phyloP scores from a whole-genome alignment of 2,329 filamentous ascomycete genomes.

The Phaeomoniella chlamydospora region DNA sequence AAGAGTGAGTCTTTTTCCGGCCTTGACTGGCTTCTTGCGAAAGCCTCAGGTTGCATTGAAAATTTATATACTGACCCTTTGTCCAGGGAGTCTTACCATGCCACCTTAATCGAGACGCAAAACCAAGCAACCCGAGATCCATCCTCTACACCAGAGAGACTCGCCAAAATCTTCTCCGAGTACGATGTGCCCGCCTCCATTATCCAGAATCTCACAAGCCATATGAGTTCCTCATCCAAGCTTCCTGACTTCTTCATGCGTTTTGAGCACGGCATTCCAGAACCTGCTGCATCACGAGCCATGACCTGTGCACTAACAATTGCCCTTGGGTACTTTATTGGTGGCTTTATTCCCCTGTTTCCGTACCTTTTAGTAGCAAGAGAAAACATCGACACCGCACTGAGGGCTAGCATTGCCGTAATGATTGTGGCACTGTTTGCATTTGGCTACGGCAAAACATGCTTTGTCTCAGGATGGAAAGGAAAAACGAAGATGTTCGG shows the following conservation, averaged over 20 bases:
- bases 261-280: conserved; percentile 23
- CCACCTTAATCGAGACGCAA: conserved; percentile 21
- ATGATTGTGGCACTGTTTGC: conserved; percentile 32
- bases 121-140: conserved; percentile 17
- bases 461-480: neutral
- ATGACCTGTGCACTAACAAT: conserved; percentile 23
- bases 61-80: conserved; percentile 19
- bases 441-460: conserved; percentile 34
- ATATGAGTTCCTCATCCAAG: conserved; percentile 20
- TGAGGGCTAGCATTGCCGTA: conserved; percentile 36
- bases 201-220: conserved; percentile 19
- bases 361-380: conserved; percentile 31
- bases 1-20: conserved; percentile 17
- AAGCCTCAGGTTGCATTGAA: conserved; percentile 13
- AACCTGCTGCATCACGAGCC: conserved; percentile 22
- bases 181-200: conserved; percentile 21
- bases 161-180: conserved; percentile 9
- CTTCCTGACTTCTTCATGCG: conserved; percentile 25
- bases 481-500: neutral
- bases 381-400: conserved; percentile 21
- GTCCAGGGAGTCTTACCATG: conserved; percentile 22
- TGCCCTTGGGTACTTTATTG: conserved; percentile 24
- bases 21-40: neutral
- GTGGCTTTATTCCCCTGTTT: conserved; percentile 33
- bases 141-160: conserved; percentile 12